These are phyloP conservation scores for Ustilago nuda DNA, from an alignment of 1,284 basidiomycete species.

Conservation along the genomic window DNA sequence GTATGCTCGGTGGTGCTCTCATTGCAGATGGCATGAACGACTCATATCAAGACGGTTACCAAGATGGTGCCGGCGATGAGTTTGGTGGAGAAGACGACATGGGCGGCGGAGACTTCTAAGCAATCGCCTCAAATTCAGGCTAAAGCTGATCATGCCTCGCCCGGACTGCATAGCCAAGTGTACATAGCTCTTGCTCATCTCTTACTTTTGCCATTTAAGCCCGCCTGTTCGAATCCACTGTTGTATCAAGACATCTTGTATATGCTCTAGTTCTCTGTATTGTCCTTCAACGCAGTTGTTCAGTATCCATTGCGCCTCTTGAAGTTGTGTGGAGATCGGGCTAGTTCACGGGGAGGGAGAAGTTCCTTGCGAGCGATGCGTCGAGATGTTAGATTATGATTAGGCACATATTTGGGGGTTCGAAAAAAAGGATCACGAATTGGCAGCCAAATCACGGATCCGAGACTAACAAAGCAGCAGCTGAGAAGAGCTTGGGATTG, in stretches of 20 bases:
- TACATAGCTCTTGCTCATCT: background rate
- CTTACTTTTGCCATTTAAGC: background rate
- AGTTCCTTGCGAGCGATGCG: background rate
- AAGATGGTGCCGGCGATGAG: slow-evolving; percentile 52
- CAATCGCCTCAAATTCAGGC: background rate
- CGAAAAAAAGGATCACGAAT: background rate
- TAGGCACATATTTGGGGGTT: background rate
- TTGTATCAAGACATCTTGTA: background rate
- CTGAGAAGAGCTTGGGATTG: slow-evolving; percentile 10
- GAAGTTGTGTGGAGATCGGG: background rate
- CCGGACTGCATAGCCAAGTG: background rate
- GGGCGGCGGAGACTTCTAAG: slow-evolving; percentile 30
- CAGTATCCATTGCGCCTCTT: background rate
- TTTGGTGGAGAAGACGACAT: slow-evolving; percentile 33
- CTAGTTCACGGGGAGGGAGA: background rate
- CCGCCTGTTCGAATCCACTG: background rate
- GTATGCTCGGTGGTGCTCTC: slow-evolving; percentile 59
- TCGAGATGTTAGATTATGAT: background rate
- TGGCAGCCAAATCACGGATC: slow-evolving; percentile 3
- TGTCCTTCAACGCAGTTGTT: background rate
- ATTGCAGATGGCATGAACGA: slow-evolving; percentile 57
- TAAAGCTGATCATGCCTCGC: background rate
- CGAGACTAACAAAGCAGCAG: background rate
- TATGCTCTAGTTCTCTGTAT: background rate
- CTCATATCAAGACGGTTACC: slow-evolving; percentile 63